These are phyloP conservation scores for Beta vulgaris DNA, from an alignment of 148 eudicot species.

Conservation along the genomic window DNA sequence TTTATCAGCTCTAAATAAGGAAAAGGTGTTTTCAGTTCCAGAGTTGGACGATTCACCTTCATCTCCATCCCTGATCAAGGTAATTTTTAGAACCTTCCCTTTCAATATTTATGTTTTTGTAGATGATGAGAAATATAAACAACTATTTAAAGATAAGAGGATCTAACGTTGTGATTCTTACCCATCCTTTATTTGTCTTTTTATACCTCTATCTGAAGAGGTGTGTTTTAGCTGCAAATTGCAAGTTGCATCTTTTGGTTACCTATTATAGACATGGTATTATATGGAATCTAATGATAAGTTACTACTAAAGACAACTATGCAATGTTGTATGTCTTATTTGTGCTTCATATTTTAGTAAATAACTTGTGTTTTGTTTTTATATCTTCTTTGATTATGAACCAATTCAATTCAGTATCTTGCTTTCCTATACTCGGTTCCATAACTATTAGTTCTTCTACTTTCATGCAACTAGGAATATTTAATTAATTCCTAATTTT, in stretches of 20 bases:
- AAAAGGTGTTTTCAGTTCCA: conserved; percentile 55
- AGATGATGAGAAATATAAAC: not conserved
- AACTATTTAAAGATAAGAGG: not conserved
- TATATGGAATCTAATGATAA: not conserved
- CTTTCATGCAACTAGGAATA: too few relatives aligned
- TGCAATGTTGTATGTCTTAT: too few relatives aligned
- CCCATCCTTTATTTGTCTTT: not conserved
- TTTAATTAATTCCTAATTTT: not conserved
- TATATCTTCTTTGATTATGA: too few relatives aligned
- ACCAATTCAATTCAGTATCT: too few relatives aligned
- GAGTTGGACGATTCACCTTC: conserved; percentile 38
- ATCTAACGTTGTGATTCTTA: too few relatives aligned
- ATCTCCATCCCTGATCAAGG: conserved; percentile 76
- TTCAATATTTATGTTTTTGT: not conserved
- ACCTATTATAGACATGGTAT: not conserved
- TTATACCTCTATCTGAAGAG: not conserved
- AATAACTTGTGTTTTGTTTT: too few relatives aligned
- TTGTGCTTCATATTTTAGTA: too few relatives aligned
- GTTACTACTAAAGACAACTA: too few relatives aligned
- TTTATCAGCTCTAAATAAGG: conserved; percentile 69
- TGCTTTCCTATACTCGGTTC: too few relatives aligned
- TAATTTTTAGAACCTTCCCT: conserved; percentile 29
- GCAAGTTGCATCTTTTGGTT: not conserved
- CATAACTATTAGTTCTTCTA: too few relatives aligned
- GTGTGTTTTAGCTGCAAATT: not conserved